phyloP scores from a whole-genome alignment of 352 stramenopile genomes.

The Discostella stelligera region DNA sequence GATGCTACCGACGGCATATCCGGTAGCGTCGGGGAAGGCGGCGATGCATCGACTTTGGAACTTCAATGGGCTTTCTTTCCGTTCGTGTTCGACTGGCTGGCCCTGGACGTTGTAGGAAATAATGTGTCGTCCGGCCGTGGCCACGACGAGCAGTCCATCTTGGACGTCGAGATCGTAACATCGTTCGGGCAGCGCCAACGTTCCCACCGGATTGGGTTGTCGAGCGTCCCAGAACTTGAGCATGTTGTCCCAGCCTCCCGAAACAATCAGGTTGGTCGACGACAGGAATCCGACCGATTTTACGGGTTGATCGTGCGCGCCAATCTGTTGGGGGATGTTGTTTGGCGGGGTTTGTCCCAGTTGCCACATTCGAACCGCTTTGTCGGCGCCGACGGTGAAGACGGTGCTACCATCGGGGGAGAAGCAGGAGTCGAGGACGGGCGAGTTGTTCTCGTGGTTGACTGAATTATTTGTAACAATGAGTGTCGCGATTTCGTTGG shows the following conservation, averaged over 20 bases:
- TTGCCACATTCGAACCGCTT: slow-evolving; percentile 94
- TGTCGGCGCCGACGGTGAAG: slow-evolving; percentile 91
- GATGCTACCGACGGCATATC: slow-evolving; percentile 92
- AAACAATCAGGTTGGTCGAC: slow-evolving; percentile 88
- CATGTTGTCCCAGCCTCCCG: slow-evolving; percentile 87
- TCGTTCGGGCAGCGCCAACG: slow-evolving; percentile 90
- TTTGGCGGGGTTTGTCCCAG: slow-evolving; percentile 80
- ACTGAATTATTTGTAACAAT: slow-evolving; percentile 39
- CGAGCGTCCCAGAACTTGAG: slow-evolving; percentile 96
- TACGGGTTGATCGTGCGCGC: slow-evolving; percentile 90
- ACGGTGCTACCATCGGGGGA: slow-evolving; percentile 90
- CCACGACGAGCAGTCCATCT: slow-evolving; percentile 91
- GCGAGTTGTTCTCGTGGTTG: slow-evolving; percentile 87
- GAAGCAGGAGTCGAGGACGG: slow-evolving; percentile 90
- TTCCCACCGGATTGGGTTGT: slow-evolving; percentile 86
- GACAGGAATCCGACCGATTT: slow-evolving; percentile 86
- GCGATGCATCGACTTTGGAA: slow-evolving; percentile 89
- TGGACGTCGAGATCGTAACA: slow-evolving; percentile 93
- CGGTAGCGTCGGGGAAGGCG: slow-evolving; percentile 80
- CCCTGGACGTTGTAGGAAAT: slow-evolving; percentile 88
- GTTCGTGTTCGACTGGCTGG: slow-evolving; percentile 84
- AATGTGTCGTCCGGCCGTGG: slow-evolving; percentile 88
- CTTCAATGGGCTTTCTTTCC: slow-evolving; percentile 81
- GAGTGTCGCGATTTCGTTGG: background rate
- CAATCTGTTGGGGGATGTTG: slow-evolving; percentile 70